phyloP scores from a whole-genome alignment of 768 basidiomycete genomes.

The Pholiota molesta region DNA sequence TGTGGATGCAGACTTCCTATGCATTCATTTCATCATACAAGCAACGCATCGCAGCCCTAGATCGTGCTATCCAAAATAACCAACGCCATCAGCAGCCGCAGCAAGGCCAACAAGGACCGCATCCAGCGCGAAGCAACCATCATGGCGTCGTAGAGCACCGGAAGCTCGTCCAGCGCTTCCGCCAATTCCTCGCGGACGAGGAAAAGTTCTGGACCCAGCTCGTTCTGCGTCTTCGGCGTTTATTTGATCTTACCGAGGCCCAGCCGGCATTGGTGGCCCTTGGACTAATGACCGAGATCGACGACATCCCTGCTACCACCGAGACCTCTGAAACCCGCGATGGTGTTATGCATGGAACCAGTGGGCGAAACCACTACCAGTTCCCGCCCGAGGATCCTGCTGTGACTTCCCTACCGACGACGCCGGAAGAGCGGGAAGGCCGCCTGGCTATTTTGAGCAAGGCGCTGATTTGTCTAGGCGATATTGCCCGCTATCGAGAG shows the following conservation, averaged over 20 bases:
- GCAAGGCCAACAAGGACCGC: constrained; percentile 31
- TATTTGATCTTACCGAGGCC: constrained; percentile 72
- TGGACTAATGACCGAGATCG: constrained; percentile 48
- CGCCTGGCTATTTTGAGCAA: constrained; percentile 83
- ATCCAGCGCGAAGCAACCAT: constrained; percentile 34
- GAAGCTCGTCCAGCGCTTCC: constrained; percentile 85
- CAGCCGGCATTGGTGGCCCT: constrained; percentile 58
- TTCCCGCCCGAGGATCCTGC: constrained; percentile 62
- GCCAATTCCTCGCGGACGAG: constrained; percentile 87
- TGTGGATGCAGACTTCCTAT: constrained; percentile 95
- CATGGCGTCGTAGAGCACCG: constrained; percentile 78
- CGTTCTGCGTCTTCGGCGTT: constrained; percentile 70
- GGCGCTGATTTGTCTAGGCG: constrained; percentile 89
- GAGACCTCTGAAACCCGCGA: constrained; percentile 25
- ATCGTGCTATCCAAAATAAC: constrained; percentile 52
- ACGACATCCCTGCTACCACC: constrained; percentile 30
- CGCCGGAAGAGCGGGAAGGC: constrained; percentile 55
- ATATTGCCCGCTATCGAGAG: constrained; percentile 92
- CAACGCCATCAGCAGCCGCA: constrained; percentile 39
- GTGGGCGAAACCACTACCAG: constrained; percentile 59
- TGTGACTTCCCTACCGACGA: constrained; percentile 39
- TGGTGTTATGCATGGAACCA: constrained; percentile 8
- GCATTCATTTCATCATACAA: constrained; percentile 84
- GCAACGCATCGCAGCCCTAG: constrained; percentile 67
- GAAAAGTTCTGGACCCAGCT: constrained; percentile 91